Percentiles rank a stretch among this genome's conserved stretches.
phyloP scores from a whole-genome alignment of 345 rosid species.

The Eucalyptus melliodora region DNA sequence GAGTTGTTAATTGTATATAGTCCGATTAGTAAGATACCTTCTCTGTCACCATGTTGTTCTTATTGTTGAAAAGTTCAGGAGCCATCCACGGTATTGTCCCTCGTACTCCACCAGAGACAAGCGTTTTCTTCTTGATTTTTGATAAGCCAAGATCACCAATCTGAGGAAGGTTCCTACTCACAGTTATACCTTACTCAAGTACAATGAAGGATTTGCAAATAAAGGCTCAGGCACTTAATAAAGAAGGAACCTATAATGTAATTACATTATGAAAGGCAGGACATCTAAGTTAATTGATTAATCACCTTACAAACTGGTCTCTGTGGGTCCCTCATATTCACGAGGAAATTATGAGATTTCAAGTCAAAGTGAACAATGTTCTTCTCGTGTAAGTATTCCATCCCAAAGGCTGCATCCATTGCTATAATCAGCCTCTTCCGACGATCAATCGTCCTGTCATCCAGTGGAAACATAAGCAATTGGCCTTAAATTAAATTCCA shows the following conservation, averaged over 20 bases:
- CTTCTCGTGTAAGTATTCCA: slow-evolving; percentile 32
- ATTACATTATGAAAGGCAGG: not conserved
- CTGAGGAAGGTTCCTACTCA: not conserved
- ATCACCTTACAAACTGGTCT: slow-evolving; percentile 36
- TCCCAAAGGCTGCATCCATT: slow-evolving; percentile 37
- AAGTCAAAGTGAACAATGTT: slow-evolving; percentile 36
- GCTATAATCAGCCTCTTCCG: slow-evolving; percentile 32
- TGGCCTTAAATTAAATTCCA: not conserved
- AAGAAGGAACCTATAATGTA: not conserved
- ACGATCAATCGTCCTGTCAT: slow-evolving; percentile 23
- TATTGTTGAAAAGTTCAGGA: not conserved
- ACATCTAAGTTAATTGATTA: not conserved
- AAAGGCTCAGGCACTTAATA: not conserved
- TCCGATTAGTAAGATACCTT: slow-evolving; percentile 9
- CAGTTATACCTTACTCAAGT: not conserved
- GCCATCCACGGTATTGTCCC: no score
- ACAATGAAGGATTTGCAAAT: not conserved
- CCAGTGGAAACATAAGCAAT: not conserved
- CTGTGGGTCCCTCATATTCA: slow-evolving; percentile 28
- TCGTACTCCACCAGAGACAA: no score
- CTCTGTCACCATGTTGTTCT: slow-evolving; percentile 24
- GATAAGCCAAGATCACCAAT: no score
- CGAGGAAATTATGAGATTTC: slow-evolving; percentile 25
- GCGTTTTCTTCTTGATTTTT: no score
- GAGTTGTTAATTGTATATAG: not conserved